Evolutionary conservation across 441 rosid genomes (phyloP).

Genomic region (Adansonia rubrostipa): DNA sequence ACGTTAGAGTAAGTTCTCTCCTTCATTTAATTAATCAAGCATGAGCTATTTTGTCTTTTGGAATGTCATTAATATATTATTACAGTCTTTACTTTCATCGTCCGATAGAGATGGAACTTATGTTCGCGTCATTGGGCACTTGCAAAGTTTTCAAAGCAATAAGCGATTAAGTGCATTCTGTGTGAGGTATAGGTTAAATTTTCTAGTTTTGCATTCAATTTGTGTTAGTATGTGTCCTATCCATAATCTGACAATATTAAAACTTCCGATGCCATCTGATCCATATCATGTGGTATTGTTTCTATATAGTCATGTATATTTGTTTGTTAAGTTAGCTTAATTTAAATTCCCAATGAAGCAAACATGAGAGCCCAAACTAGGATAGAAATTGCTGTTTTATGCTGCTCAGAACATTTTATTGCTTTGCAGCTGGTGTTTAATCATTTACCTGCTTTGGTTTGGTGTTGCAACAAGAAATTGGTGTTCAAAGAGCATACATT

Average conservation of each 20-base stretch:
- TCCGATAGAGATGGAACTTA: constrained; percentile 70
- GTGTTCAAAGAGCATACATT: neutral
- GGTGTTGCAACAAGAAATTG: neutral
- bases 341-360: neutral
- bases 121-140: constrained; percentile 77
- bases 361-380: neutral
- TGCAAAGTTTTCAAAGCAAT: constrained; percentile 70
- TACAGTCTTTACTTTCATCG: constrained; percentile 26
- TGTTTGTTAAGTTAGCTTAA: neutral
- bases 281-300: neutral
- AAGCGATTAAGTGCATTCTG: constrained; percentile 75
- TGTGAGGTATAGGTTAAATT: constrained; percentile 58
- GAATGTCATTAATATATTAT: constrained; percentile 19
- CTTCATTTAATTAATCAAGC: neutral
- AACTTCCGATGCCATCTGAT: neutral
- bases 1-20: constrained; percentile 54
- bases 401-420: neutral
- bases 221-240: neutral
- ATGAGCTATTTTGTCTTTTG: neutral
- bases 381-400: neutral
- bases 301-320: neutral
- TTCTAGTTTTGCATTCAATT: neutral
- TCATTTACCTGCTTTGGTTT: constrained; percentile 10
- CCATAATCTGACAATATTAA: neutral
- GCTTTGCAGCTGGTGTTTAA: neutral